Base-by-base conservation (phyloP, 495 filamentous ascomycete genomes). In the Cudoniella acicularis region DNA sequence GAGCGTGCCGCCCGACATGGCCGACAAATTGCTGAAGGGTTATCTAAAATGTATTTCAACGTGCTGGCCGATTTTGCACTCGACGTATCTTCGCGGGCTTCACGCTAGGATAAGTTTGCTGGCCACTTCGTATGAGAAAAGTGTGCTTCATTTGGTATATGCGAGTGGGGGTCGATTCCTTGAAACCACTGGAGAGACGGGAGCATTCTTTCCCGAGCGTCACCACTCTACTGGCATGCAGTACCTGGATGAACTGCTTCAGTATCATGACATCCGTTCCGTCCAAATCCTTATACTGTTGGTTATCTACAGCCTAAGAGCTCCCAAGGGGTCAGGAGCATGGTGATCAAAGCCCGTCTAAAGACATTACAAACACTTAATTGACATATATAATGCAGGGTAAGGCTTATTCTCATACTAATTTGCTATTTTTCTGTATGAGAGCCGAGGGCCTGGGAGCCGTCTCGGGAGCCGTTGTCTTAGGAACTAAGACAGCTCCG, bases 31-130 rank as follows among this genome's bases (percentile, higher is more conserved):
- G 11, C 23, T 57, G 17, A 40, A 30, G 22, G 46, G 54, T 17
- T 57, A 57, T 40, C 26, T 57, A 25, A 57, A 57, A 18, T 45
- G 49, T 49, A 57, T 57, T 13, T 57, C 54, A 41, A 57, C 54
- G 9, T 3, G 54, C 40, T 57, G 43, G 46, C 43, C 46, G 18
- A 40, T 49, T 40, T 10, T 57, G 42, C 46, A 57, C 41, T 49
- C 43, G 2, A 36, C 43, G 8, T 49, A 49, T 30, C n/a, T 57
- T 21, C 43, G 54, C 9, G 25, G 22, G 17, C 25, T 57, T 13
- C 54, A 57, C 21, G 17, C 18, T 8, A 57, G 46, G 21, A 41
- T 24, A 23, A 18, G 9, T 20, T 10, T 45, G 6, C 26, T 57
- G 11, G 46, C 13, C 9, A 40, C 49, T 36, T 21, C 25, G 0